phyloP scores from a whole-genome alignment of 352 stramenopile genomes.

The Pythium aquatile region DNA sequence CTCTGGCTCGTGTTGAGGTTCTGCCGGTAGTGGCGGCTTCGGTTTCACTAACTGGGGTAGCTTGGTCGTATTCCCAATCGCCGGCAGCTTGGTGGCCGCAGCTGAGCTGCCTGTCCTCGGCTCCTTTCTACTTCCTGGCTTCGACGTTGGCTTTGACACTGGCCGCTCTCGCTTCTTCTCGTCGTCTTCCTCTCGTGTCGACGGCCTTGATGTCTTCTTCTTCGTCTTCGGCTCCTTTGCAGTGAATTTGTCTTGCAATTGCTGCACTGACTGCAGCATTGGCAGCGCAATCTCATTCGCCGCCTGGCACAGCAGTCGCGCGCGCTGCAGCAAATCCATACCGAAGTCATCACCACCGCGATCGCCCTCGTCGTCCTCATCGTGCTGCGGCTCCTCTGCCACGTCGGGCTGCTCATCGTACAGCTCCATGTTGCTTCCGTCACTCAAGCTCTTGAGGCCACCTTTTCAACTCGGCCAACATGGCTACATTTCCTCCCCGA shows the following conservation, averaged over 20 bases:
- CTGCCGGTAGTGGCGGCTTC: neutral
- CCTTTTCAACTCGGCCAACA: neutral
- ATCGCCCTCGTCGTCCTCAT: slow-evolving; percentile 7
- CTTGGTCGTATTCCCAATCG: neutral
- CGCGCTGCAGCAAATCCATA: slow-evolving; percentile 20
- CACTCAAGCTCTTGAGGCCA: neutral
- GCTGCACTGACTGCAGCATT: slow-evolving; percentile 22
- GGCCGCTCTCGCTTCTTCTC: neutral
- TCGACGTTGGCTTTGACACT: slow-evolving; percentile 1
- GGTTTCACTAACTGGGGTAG: neutral
- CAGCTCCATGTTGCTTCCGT: slow-evolving; percentile 6
- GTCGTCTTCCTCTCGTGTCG: slow-evolving; percentile 20
- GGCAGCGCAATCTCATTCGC: slow-evolving; percentile 32
- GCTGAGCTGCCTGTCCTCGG: neutral
- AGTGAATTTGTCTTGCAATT: slow-evolving; percentile 9
- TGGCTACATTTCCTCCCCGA: slow-evolving; percentile 16
- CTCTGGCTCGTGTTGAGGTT: neutral
- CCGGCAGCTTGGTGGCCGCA: neutral
- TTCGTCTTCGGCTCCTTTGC: slow-evolving; percentile 8
- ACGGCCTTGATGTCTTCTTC: slow-evolving; percentile 5
- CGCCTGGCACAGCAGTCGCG: slow-evolving; percentile 22
- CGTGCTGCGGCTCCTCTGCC: slow-evolving; percentile 14
- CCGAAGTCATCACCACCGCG: slow-evolving; percentile 11
- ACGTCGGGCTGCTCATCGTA: slow-evolving; percentile 5
- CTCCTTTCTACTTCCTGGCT: neutral